phyloP scores from a whole-genome alignment of 495 filamentous ascomycete genomes.

The Daldinia vernicosa region DNA sequence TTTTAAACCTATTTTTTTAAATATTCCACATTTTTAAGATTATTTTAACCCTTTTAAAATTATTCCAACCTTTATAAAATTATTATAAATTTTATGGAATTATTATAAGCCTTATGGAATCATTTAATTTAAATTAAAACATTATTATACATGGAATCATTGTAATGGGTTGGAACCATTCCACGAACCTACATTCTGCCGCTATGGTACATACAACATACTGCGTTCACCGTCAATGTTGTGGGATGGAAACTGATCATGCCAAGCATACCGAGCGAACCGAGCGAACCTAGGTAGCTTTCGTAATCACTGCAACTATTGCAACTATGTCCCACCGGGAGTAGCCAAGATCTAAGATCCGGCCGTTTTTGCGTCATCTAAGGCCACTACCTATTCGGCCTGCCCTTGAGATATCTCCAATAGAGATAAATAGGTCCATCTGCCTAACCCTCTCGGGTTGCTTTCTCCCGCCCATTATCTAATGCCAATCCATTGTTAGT shows the following conservation, averaged over 20 bases:
- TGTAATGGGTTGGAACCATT: too few species aligned
- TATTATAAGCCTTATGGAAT: too few species aligned
- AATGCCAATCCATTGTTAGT: neutral
- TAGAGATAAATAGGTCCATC: neutral
- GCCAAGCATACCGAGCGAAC: conserved; percentile 29
- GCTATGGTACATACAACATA: neutral
- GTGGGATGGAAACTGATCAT: conserved; percentile 12
- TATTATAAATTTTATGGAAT: too few species aligned
- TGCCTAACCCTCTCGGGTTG: neutral
- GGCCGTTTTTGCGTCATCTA: conserved; percentile 20
- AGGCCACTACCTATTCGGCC: neutral
- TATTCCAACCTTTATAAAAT: too few species aligned
- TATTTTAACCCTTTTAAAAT: too few species aligned
- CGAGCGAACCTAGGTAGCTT: too few species aligned
- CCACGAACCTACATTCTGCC: too few species aligned
- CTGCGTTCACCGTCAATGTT: neutral
- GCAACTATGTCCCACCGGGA: conserved; percentile 19
- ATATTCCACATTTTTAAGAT: too few species aligned
- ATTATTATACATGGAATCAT: too few species aligned
- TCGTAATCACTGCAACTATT: neutral
- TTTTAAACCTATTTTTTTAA: too few species aligned
- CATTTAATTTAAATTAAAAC: too few species aligned
- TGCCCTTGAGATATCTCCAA: neutral
- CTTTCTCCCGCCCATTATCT: neutral
- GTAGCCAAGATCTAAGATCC: conserved; percentile 18